Percentiles rank a stretch among this genome's conserved stretches.
Evolutionary conservation across 208 protist genomes (phyloP).

Genomic region (Novymonas esmeraldas): DNA sequence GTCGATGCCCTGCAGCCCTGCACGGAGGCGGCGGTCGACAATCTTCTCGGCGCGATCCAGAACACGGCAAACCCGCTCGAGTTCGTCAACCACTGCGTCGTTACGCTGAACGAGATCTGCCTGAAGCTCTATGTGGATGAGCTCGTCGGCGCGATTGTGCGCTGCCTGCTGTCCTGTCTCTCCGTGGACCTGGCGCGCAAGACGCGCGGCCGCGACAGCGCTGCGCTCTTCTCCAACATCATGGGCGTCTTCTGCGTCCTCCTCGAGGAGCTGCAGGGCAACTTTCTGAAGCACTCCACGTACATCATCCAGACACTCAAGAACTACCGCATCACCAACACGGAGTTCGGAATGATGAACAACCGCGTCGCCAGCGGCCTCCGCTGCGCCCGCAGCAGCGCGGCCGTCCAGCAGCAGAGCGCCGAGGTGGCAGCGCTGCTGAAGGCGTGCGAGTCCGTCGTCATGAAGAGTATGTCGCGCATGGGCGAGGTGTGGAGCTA

Average conservation of each 20-base stretch:
- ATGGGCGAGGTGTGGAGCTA: constrained; percentile 67
- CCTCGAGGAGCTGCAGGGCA: constrained; percentile 59
- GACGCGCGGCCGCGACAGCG: constrained; percentile 28
- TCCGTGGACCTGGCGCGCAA: constrained; percentile 29
- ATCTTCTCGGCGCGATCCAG: constrained; percentile 61
- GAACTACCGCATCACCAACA: constrained; percentile 57
- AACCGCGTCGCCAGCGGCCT: constrained; percentile 49
- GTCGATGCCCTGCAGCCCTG: constrained; percentile 62
- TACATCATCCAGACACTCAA: constrained; percentile 76
- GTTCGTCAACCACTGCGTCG: constrained; percentile 55
- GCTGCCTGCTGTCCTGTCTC: constrained; percentile 60
- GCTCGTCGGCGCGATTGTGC: constrained; percentile 81
- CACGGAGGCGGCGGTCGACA: constrained; percentile 58
- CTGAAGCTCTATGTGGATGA: constrained; percentile 71
- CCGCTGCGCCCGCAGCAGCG: constrained; percentile 41
- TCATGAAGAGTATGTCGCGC: constrained; percentile 50
- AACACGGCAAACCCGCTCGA: constrained; percentile 50
- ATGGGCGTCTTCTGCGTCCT: constrained; percentile 80
- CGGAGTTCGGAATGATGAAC: constrained; percentile 68
- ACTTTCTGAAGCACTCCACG: constrained; percentile 81
- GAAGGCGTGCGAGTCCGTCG: constrained; percentile 66
- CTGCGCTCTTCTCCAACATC: constrained; percentile 54
- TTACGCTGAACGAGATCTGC: constrained; percentile 71
- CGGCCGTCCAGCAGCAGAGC: constrained; percentile 38
- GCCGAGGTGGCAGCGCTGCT: constrained; percentile 54